A percentile compares a stretch with the other conserved stretches of the same genome.
Evolutionary conservation across 208 protist species (phyloP).

Genomic region (Trypanosoma vivax): DNA sequence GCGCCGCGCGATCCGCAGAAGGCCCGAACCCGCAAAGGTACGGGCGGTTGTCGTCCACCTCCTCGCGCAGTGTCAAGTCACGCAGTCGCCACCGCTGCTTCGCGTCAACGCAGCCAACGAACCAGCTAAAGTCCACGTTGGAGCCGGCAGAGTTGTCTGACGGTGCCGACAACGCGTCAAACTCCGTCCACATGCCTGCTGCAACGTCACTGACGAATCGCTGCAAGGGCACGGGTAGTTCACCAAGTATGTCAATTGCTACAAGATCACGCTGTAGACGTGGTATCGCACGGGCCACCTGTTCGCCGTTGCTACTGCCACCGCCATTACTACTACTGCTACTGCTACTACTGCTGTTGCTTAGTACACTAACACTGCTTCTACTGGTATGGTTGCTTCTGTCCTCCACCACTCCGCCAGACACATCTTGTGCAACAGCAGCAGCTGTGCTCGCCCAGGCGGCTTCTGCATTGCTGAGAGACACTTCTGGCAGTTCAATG

Average conservation of each 20-base stretch:
- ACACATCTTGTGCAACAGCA: no score
- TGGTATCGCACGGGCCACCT: not conserved
- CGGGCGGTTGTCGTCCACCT: conserved; percentile 57
- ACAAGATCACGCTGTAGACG: no score
- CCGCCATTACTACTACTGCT: not conserved
- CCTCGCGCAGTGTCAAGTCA: conserved; percentile 42
- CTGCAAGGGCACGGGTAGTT: not conserved
- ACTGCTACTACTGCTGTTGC: not conserved
- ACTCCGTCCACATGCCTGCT: not conserved
- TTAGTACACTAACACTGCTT: not conserved
- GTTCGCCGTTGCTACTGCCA: not conserved
- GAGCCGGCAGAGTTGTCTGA: conserved; percentile 6
- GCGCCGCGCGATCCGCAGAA: conserved; percentile 7
- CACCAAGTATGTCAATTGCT: not conserved
- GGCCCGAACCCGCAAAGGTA: conserved; percentile 21
- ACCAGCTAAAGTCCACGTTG: conserved; percentile 62
- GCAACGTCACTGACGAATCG: not conserved
- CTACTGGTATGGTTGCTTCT: not conserved
- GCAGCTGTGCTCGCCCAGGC: not conserved
- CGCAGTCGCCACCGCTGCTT: conserved; percentile 64
- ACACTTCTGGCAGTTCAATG: no score
- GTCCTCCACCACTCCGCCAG: no score
- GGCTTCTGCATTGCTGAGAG: not conserved
- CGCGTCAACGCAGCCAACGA: conserved; percentile 43
- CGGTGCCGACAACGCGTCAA: conserved; percentile 5